A percentile compares a stretch with the other conserved stretches of the same genome.
These are phyloP conservation scores for Apiospora saccharicola DNA, from an alignment of 2,329 filamentous ascomycete genomes.

Conservation along the genomic window DNA sequence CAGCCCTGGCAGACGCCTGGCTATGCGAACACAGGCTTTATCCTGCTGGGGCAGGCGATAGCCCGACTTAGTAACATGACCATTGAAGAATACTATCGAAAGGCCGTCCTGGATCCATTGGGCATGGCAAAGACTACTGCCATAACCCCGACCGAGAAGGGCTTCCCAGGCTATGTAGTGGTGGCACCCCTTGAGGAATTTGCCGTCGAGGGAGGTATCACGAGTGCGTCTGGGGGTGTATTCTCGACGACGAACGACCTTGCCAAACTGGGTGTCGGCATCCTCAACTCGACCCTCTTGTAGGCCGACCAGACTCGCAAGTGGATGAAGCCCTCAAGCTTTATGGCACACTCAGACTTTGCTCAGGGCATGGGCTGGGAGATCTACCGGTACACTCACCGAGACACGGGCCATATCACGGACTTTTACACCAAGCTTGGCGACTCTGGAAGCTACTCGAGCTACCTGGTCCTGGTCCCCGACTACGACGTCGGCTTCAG, in stretches of 20 bases:
- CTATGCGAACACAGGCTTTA: conserved; percentile 38
- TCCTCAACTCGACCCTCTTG: conserved; percentile 47
- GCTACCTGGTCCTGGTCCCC: conserved; percentile 43
- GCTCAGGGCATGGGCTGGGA: conserved; percentile 48
- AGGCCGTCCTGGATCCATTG: conserved; percentile 34
- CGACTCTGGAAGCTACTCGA: conserved; percentile 42
- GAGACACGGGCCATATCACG: conserved; percentile 35
- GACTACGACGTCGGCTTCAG: conserved; percentile 45
- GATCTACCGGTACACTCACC: conserved; percentile 43
- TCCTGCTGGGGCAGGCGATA: conserved; percentile 36
- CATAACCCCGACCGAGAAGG: conserved; percentile 30
- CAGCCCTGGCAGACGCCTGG: conserved; percentile 34
- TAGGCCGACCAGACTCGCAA: conserved; percentile 42
- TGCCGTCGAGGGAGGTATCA: conserved; percentile 30
- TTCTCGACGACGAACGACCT: conserved; percentile 46
- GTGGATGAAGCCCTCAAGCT: conserved; percentile 50
- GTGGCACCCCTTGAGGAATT: conserved; percentile 26
- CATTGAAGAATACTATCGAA: conserved; percentile 31
- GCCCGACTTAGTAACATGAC: conserved; percentile 31
- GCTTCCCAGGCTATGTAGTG: conserved; percentile 34
- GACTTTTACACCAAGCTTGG: conserved; percentile 48
- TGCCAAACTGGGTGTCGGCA: conserved; percentile 46
- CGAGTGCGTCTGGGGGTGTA: conserved; percentile 39
- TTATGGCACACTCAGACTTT: conserved; percentile 43
- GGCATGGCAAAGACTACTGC: conserved; percentile 32